Evolutionary conservation across 169 alveolate species (phyloP).

Genomic region (Eimeria tenella): DNA sequence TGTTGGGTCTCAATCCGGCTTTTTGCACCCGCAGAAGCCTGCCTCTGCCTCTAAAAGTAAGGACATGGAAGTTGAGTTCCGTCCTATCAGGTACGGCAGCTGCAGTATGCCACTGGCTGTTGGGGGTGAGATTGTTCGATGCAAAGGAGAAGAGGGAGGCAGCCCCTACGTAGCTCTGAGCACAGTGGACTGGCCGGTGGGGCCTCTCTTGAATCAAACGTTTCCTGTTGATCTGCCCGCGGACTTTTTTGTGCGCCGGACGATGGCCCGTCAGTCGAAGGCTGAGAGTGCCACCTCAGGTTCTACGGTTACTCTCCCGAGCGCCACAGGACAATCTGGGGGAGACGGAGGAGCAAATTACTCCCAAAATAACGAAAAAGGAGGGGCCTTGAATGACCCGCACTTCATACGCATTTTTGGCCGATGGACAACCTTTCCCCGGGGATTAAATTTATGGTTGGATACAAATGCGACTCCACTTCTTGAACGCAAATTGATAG

Average conservation of each 20-base stretch:
- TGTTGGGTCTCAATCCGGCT: neutral
- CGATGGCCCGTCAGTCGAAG: neutral
- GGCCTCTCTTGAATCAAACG: conserved; percentile 40
- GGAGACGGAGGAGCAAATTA: neutral
- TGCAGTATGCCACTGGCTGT: conserved; percentile 45
- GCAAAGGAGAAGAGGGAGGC: conserved; percentile 12
- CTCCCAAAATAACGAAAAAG: neutral
- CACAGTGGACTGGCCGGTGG: conserved; percentile 9
- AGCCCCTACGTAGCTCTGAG: neutral
- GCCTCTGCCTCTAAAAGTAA: neutral
- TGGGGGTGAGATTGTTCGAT: conserved; percentile 33
- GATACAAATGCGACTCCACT: neutral
- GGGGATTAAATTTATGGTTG: conserved; percentile 18
- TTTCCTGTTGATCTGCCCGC: conserved; percentile 34
- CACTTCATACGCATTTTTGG: conserved; percentile 62
- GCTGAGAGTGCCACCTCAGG: neutral
- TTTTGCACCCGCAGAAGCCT: neutral
- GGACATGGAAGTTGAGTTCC: neutral
- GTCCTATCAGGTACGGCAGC: neutral
- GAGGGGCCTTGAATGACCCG: conserved; percentile 1
- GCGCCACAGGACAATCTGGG: neutral
- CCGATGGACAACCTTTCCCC: conserved; percentile 8
- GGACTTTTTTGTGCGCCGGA: conserved; percentile 42
- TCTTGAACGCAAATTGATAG: neutral
- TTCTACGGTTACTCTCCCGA: neutral